Evolutionary conservation across 2,329 filamentous ascomycete genomes (phyloP), one percentile per base, ranked within the genome.

Genomic region (Monosporascus sp.): DNA sequence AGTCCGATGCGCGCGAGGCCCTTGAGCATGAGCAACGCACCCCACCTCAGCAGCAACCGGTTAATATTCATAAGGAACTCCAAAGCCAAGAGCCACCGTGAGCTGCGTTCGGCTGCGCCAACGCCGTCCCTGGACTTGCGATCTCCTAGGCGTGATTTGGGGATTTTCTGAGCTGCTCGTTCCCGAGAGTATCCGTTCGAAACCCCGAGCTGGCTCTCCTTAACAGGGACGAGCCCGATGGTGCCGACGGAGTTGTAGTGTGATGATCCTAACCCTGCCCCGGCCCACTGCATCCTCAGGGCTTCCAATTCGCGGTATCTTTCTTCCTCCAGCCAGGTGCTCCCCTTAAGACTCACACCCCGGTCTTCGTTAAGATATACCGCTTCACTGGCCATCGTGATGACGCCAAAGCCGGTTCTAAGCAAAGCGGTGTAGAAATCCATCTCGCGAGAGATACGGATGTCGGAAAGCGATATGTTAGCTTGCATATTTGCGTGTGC

Each of bases 351-450:
- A 56, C 83, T 86, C 50, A 97, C 84, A 2, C 80, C 80, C 41
- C 83, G 83, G 46, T 93, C 93, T 70, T 97, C 93, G 57, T 97
- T 96, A 11, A 99, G 76, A 65, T 96, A 97, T 0, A 97, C 94
- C 3, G 93, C 93, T 70, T 97, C 92, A 62, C 90, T 96, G 1
- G 94, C 94, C 70, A 95, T 93, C 1, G 90, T 96, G 56, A 97
- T 83, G 14, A 93, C 86, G 11, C 86, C 86, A 65, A 97, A 97
- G 0, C 94, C 94, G 37, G 90, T 83, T 55, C 92, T 86, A 3
- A 97, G 78, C 5, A 97, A 76, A 0, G 90, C 89, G 0, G 91
- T 96, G 68, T 97, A 99, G 66, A 97, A 97, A 67, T 99, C 94
- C 77, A 97, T 95, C 52, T 90, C 85, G 76, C 88, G 85, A 44